Percentiles rank a stretch among this genome's conserved stretches.
phyloP scores from a whole-genome alignment of 768 basidiomycete species.

The Boletus rubroflammeus region DNA sequence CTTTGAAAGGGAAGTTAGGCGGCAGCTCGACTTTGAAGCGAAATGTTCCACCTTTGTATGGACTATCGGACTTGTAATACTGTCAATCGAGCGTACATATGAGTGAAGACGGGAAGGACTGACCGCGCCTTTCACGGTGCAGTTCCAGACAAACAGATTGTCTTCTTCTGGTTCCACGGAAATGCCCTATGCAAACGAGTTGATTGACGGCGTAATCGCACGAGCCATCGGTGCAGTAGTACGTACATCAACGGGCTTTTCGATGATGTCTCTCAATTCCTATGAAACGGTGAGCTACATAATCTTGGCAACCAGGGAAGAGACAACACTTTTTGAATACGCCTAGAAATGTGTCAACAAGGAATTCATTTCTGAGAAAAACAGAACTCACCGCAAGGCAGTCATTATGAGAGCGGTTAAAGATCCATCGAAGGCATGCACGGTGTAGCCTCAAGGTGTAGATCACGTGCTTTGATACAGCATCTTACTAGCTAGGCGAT shows the following conservation, averaged over 20 bases:
- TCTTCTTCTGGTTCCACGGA: slow-evolving; percentile 61
- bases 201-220: slow-evolving; percentile 9
- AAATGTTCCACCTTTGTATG: slow-evolving; percentile 81
- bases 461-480: slow-evolving; percentile 16
- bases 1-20: slow-evolving; percentile 82
- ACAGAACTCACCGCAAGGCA: slow-evolving; percentile 34
- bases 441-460: neutral
- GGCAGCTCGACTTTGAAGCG: slow-evolving; percentile 73
- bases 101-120: slow-evolving; percentile 24
- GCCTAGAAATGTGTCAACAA: slow-evolving; percentile 42
- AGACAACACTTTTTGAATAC: slow-evolving; percentile 65
- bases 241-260: slow-evolving; percentile 62
- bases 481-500: neutral
- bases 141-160: slow-evolving; percentile 76
- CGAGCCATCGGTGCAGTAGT: slow-evolving; percentile 14
- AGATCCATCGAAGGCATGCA: neutral
- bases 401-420: slow-evolving; percentile 30
- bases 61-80: slow-evolving; percentile 58
- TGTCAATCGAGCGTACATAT: slow-evolving; percentile 1
- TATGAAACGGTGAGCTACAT: slow-evolving; percentile 28
- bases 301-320: slow-evolving; percentile 1
- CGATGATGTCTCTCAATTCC: slow-evolving; percentile 65
- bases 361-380: neutral
- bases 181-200: slow-evolving; percentile 47
- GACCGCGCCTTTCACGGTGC: slow-evolving; percentile 71